These are phyloP conservation scores for Ceratocystis huliohia DNA, from an alignment of 2,329 filamentous ascomycete genomes.

Conservation along the genomic window DNA sequence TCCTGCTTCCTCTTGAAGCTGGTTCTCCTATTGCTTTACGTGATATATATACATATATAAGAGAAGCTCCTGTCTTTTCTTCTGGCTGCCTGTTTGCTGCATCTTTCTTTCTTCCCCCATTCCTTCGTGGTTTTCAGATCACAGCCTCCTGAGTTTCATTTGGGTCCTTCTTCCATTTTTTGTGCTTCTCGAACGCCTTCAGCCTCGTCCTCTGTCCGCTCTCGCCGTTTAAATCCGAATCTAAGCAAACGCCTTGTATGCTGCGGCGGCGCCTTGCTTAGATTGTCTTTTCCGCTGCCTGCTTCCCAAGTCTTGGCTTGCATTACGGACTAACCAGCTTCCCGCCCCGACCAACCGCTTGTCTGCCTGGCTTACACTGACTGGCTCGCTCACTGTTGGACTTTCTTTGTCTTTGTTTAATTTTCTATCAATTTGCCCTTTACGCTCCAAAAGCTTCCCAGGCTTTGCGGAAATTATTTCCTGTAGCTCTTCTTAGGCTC, in stretches of 20 bases:
- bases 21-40: neutral
- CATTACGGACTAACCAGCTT: neutral
- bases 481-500: neutral
- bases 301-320: neutral
- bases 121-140: neutral
- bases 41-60: neutral
- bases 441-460: no score
- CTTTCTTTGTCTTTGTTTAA: neutral
- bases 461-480: no score
- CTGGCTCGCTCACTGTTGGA: no score
- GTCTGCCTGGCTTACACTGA: neutral
- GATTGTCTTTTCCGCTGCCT: neutral
- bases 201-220: neutral
- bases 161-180: neutral
- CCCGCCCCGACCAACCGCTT: neutral
- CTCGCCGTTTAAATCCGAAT: neutral
- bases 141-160: neutral
- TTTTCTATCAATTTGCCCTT: neutral
- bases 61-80: neutral
- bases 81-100: neutral
- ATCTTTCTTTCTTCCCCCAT: neutral
- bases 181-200: neutral
- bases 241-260: neutral
- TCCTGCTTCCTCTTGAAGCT: neutral
- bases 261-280: neutral